Evolutionary conservation across 768 basidiomycete genomes (phyloP).

Genomic region (Cantharellus cinnabarinus): DNA sequence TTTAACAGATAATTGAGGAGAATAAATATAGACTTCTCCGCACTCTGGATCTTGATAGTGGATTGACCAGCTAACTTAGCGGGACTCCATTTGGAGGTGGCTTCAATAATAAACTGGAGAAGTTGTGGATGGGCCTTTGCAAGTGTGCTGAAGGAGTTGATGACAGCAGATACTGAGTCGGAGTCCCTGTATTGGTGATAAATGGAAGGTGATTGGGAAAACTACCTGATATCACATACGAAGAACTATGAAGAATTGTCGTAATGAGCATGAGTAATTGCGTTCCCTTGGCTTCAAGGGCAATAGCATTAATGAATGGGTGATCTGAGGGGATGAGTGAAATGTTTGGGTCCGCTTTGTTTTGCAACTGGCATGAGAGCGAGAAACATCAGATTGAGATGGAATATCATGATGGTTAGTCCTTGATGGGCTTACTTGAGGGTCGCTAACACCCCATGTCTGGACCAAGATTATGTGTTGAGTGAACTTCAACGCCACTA

Average conservation of each 20-base stretch:
- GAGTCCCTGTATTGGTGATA: conserved; percentile 33
- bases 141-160: conserved; percentile 64
- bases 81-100: conserved; percentile 74
- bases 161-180: conserved; percentile 67
- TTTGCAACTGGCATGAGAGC: conserved; percentile 41
- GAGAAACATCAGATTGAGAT: not conserved
- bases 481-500: conserved; percentile 79
- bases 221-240: conserved; percentile 29
- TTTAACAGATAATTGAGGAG: too few relatives aligned
- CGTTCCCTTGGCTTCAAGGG: conserved; percentile 69
- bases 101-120: conserved; percentile 48
- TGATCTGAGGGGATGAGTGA: conserved; percentile 69
- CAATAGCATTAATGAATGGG: conserved; percentile 57
- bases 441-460: conserved; percentile 69
- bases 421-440: conserved; percentile 38
- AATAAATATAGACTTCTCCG: too few relatives aligned
- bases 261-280: conserved; percentile 62
- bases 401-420: not conserved
- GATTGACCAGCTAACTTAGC: conserved; percentile 34
- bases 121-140: conserved; percentile 61
- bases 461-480: conserved; percentile 83
- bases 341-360: conserved; percentile 74
- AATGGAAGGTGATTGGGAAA: not conserved
- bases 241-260: conserved; percentile 52
- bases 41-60: too few relatives aligned